Percentiles rank a stretch among this genome's conserved stretches.
Conservation (phyloP, 2,329 filamentous ascomycete species). For the Aspergillus sergii region DNA sequence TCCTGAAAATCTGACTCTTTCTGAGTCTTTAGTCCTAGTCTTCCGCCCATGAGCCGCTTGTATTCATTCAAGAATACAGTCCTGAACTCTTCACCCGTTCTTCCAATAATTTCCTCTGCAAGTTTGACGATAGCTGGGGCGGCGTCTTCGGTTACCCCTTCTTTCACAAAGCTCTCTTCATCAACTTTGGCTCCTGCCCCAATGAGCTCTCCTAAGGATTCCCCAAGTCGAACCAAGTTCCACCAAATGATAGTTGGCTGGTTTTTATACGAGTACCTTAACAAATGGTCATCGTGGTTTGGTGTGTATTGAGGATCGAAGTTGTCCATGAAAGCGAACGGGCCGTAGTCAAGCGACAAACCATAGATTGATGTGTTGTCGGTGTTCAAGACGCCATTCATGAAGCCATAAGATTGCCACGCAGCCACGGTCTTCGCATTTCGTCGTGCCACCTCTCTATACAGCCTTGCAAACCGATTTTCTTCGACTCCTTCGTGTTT, state of each 20-base stretch:
- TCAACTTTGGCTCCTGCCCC: constrained; percentile 76
- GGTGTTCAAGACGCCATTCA: constrained; percentile 96
- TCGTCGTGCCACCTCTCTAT: constrained; percentile 80
- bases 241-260: constrained; percentile 98
- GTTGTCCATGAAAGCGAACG: constrained; percentile 96
- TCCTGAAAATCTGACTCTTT: constrained; percentile 76
- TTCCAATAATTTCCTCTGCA: constrained; percentile 81
- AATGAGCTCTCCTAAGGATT: constrained; percentile 84
- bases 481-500: constrained; percentile 70
- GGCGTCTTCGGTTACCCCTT: constrained; percentile 72
- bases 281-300: constrained; percentile 88
- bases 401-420: constrained; percentile 99
- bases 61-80: constrained; percentile 87
- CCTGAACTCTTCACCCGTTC: constrained; percentile 84
- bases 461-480: constrained; percentile 85
- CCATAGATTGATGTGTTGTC: constrained; percentile 94
- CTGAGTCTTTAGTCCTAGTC: constrained; percentile 73
- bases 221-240: constrained; percentile 91
- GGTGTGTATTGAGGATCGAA: constrained; percentile 95
- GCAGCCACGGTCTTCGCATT: constrained; percentile 87
- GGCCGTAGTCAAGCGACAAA: constrained; percentile 89
- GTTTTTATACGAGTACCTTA: constrained; percentile 90
- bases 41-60: constrained; percentile 76
- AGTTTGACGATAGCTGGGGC: constrained; percentile 71
- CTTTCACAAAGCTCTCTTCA: constrained; percentile 66